phyloP scores from a whole-genome alignment of 805 yeast species.

The Vanderwaltozyma verrucispora region DNA sequence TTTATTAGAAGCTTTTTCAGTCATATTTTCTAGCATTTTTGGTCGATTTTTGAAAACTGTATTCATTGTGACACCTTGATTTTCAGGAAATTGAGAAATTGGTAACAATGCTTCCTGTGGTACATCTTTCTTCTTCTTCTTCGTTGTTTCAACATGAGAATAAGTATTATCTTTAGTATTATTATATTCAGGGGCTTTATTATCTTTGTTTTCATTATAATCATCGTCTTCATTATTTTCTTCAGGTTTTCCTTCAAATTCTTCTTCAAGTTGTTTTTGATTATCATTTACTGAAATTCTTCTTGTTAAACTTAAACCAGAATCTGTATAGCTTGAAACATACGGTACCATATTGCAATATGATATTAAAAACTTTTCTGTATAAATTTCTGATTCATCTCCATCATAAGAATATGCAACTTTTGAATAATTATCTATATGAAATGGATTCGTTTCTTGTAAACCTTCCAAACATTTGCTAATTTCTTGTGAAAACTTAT shows the following conservation, averaged over 20 bases:
- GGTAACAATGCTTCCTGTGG: too few relatives aligned
- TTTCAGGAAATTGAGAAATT: too few relatives aligned
- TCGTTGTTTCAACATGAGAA: too few relatives aligned
- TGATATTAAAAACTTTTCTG: slow-evolving; percentile 10
- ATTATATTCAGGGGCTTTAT: too few relatives aligned
- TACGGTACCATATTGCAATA: slow-evolving; percentile 13
- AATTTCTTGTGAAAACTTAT: slow-evolving; percentile 9
- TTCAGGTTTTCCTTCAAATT: neutral
- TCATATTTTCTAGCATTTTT: too few relatives aligned
- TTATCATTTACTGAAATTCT: neutral
- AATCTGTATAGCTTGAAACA: neutral
- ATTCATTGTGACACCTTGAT: too few relatives aligned
- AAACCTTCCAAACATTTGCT: slow-evolving; percentile 4
- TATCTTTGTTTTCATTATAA: too few relatives aligned
- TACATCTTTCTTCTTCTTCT: too few relatives aligned
- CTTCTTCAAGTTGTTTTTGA: neutral
- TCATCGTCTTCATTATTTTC: neutral
- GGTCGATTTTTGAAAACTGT: too few relatives aligned
- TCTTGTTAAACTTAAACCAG: neutral
- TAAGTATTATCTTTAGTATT: too few relatives aligned
- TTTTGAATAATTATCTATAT: too few relatives aligned
- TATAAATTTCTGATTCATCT: slow-evolving; percentile 5
- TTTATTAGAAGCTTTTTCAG: too few relatives aligned
- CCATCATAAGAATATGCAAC: neutral
- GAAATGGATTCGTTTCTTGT: neutral